Conservation (phyloP, 108 stramenopile species). For the Cyclostephanos invisitatus region DNA sequence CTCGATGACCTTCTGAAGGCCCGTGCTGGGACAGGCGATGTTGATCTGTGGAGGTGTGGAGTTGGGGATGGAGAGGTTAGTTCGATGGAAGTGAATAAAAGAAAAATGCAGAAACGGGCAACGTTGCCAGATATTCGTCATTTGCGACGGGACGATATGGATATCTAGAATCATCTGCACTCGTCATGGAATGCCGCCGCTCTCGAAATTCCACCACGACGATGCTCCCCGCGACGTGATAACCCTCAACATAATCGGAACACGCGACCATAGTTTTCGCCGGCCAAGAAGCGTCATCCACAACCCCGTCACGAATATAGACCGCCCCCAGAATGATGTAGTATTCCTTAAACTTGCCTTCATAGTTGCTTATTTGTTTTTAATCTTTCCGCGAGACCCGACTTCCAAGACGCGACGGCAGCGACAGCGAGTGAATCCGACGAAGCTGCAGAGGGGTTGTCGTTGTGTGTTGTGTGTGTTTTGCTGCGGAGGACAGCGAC, state of each 20-base stretch:
- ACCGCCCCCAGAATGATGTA: constrained; percentile 2
- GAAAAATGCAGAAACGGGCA: neutral
- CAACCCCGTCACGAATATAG: neutral
- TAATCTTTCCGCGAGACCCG: neutral
- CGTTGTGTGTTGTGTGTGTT: neutral
- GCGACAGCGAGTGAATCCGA: no score
- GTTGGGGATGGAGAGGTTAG: neutral
- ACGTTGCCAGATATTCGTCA: neutral
- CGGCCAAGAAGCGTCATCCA: neutral
- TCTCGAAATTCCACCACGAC: no score
- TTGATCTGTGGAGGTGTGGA: constrained; percentile 1
- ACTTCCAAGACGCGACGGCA: neutral
- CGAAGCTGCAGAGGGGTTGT: no score
- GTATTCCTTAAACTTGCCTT: constrained; percentile 39
- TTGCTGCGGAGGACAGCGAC: neutral
- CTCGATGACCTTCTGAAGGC: constrained; percentile 97
- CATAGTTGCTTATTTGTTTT: constrained; percentile 26
- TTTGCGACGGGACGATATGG: neutral
- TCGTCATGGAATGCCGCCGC: neutral
- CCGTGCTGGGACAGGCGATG: constrained; percentile 92
- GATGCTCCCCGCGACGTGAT: no score
- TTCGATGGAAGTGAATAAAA: neutral
- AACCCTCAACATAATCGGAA: neutral
- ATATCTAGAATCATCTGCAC: neutral
- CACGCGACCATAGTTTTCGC: neutral